Evolutionary conservation across 1,139 yeast species (phyloP).

Genomic region (Magnusiomyces sp.): DNA sequence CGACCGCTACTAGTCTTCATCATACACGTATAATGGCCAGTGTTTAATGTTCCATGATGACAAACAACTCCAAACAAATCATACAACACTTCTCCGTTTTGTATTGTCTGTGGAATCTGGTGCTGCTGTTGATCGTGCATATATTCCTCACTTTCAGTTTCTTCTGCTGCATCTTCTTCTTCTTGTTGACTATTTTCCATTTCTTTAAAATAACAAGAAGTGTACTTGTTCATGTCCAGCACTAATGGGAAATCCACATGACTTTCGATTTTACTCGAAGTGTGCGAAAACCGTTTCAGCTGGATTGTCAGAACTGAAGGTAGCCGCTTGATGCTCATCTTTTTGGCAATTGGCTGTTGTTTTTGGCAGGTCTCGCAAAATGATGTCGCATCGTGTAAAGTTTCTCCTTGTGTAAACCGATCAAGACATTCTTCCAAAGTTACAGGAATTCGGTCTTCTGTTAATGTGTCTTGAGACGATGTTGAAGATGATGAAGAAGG

Average conservation of each 20-base stretch:
- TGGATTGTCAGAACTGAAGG: slow-evolving; percentile 81
- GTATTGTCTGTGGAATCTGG: neutral
- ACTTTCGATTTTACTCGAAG: slow-evolving; percentile 67
- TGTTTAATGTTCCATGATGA: slow-evolving; percentile 86
- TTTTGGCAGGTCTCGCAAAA: slow-evolving; percentile 58
- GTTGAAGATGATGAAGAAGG: too few species aligned
- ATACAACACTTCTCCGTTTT: slow-evolving; percentile 36
- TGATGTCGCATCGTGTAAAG: slow-evolving; percentile 57
- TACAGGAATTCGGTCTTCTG: neutral
- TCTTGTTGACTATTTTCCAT: slow-evolving; percentile 6
- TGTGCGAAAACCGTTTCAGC: slow-evolving; percentile 80
- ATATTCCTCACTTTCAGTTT: neutral
- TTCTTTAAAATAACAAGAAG: slow-evolving; percentile 24
- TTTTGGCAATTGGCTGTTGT: slow-evolving; percentile 60
- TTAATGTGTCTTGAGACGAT: neutral
- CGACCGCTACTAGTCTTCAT: slow-evolving; percentile 58
- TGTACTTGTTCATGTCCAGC: slow-evolving; percentile 61
- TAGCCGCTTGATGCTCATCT: slow-evolving; percentile 53
- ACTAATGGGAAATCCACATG: slow-evolving; percentile 65
- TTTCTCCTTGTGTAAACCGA: slow-evolving; percentile 69
- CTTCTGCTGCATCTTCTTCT: neutral
- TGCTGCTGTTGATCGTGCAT: too few species aligned
- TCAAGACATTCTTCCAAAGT: slow-evolving; percentile 57
- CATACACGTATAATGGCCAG: slow-evolving; percentile 87
- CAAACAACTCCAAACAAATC: slow-evolving; percentile 81